Conservation (phyloP, 2,329 filamentous ascomycete species). For the Neonectria sp. region DNA sequence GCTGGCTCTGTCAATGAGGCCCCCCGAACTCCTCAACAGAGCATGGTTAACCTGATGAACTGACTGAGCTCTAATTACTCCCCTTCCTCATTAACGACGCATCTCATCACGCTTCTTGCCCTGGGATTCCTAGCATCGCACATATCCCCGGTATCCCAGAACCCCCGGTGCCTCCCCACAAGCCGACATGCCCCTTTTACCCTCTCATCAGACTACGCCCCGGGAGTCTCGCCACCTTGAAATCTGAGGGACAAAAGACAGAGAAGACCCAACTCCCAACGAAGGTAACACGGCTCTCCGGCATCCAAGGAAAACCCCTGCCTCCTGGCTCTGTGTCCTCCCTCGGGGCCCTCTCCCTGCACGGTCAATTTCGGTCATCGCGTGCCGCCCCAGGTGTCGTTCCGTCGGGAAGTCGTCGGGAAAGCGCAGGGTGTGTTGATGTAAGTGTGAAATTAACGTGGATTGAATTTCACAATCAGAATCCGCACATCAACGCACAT, state of each 20-base stretch:
- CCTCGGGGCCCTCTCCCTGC: neutral
- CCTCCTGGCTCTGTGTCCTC: neutral
- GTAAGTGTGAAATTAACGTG: neutral
- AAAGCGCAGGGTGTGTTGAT: neutral
- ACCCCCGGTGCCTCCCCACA: constrained; percentile 20
- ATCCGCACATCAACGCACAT: neutral
- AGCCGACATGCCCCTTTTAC: constrained; percentile 35
- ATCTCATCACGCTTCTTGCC: neutral
- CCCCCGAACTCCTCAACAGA: neutral
- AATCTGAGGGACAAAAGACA: constrained; percentile 6
- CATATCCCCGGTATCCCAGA: constrained; percentile 18
- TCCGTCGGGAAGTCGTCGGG: constrained; percentile 7
- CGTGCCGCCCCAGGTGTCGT: constrained; percentile 7
- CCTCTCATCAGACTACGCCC: constrained; percentile 28
- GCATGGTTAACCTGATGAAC: constrained; percentile 9
- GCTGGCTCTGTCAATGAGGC: neutral
- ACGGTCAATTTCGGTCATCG: constrained; percentile 16
- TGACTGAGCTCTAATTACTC: constrained; percentile 9
- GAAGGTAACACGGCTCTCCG: constrained; percentile 11
- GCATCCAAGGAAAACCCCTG: constrained; percentile 14
- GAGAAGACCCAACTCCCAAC: constrained; percentile 6
- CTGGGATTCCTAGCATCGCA: constrained; percentile 11
- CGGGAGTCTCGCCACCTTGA: constrained; percentile 27
- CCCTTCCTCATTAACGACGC: neutral
- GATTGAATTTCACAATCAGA: neutral